Evolutionary conservation across 352 stramenopile species (phyloP).

Genomic region (Phytophthora cactorum): DNA sequence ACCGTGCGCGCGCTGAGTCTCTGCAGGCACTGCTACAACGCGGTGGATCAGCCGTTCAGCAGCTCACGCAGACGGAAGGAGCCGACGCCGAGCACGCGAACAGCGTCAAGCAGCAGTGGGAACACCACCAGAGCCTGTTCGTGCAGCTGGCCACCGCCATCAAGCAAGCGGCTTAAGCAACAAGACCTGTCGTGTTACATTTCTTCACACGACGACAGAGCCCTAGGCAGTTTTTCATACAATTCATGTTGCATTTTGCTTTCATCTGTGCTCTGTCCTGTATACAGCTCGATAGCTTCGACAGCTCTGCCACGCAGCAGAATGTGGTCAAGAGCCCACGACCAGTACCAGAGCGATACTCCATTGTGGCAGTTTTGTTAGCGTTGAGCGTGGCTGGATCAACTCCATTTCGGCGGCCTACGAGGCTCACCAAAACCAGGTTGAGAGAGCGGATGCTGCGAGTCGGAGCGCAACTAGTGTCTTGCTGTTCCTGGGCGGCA

Average conservation of each 20-base stretch:
- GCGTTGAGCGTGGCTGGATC: constrained; percentile 1
- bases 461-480: constrained; percentile 23
- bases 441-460: constrained; percentile 21
- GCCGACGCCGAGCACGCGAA: constrained; percentile 29
- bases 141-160: constrained; percentile 80
- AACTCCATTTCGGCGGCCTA: background rate
- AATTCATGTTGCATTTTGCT: constrained; percentile 33
- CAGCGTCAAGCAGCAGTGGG: constrained; percentile 66
- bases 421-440: constrained; percentile 29
- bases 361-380: constrained; percentile 1
- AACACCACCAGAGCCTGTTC: constrained; percentile 69
- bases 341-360: constrained; percentile 43
- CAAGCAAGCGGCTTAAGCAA: constrained; percentile 62
- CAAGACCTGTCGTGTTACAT: constrained; percentile 12
- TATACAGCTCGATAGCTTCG: no score
- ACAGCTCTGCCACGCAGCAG: constrained; percentile 35
- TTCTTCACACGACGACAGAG: constrained; percentile 20
- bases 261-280: constrained; percentile 8
- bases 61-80: constrained; percentile 42
- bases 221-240: constrained; percentile 13
- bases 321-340: constrained; percentile 48
- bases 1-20: constrained; percentile 71
- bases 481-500: constrained; percentile 1
- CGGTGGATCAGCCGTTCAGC: constrained; percentile 58
- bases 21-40: constrained; percentile 80